Base-by-base conservation (phyloP, 108 stramenopile species). In the Schizochytrium sp. region DNA sequence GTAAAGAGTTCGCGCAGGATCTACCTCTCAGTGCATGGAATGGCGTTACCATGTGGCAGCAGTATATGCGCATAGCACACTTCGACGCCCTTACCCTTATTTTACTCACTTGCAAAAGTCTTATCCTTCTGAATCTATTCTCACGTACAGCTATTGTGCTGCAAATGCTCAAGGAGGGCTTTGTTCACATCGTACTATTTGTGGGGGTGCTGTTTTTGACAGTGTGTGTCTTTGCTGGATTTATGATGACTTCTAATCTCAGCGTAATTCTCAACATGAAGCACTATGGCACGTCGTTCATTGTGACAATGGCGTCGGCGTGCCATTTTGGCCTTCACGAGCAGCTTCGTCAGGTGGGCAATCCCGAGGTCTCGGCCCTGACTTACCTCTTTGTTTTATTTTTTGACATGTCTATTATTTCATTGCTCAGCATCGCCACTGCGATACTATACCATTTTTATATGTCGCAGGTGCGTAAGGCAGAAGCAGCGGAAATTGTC, bases 61-160 rank as follows among this genome's bases (percentile, higher is more conserved):
- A 69, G 64, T 69, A 28, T 15, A 44, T 69, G 40, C 64, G 64
- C 64, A 15, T 38, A 0, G 64, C 64, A 5, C 64, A 69, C 28
- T 69, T 69, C 12, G 64, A 69, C 28, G 40, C 42, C 28, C 42
- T 69, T 28, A 69, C 64, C 42, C 64, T 69, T 44, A 69, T 69
- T 28, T 44, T 69, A 44, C 12, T 69, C 64, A 69, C 64, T 8
- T 69, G 64, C 28, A 38, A 15, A 8, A 44, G 42, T 8, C 1
- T 69, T 7, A 44, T 8, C 0, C 5, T 7, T 12, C 64, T 69
- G 5, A 12, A 69, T 38, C 40, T 69, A 10, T 69, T 38, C 12
- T 44, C 7, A 44, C 64, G 3, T 12, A 38, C 28, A 10, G 12
- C 64, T 1, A 38, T 69, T 44, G 64, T 38, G 19, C 64, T 69